Conservation (phyloP, 1,284 basidiomycete species). For the Marasmius oreades region DNA sequence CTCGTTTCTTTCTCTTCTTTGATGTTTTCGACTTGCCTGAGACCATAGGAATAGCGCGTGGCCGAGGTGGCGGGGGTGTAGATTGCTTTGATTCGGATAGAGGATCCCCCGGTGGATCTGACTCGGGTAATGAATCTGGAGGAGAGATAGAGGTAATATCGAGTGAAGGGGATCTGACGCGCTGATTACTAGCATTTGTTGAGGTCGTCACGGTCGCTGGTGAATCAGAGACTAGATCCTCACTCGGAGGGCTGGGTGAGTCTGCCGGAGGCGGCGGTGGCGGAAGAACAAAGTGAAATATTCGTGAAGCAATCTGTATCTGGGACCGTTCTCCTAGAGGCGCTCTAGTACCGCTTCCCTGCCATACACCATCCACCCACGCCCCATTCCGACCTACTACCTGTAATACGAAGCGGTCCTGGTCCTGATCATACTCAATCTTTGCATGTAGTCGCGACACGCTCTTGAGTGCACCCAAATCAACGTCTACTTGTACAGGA, state of each 20-base stretch:
- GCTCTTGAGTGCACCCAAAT: conserved; percentile 94
- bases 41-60: conserved; percentile 24
- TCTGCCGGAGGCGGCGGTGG: conserved; percentile 70
- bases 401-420: conserved; percentile 86
- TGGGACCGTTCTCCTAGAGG: conserved; percentile 85
- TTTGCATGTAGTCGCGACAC: conserved; percentile 95
- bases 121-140: conserved; percentile 62
- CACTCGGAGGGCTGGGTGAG: conserved; percentile 66
- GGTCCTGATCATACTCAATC: conserved; percentile 88
- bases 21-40: background rate
- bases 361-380: conserved; percentile 97
- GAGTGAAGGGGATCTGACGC: conserved; percentile 66
- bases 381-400: conserved; percentile 96
- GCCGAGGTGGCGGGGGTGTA: conserved; percentile 61
- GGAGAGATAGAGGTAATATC: conserved; percentile 80
- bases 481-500: conserved; percentile 79
- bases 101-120: conserved; percentile 19
- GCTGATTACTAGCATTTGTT: conserved; percentile 33
- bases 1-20: conserved; percentile 9
- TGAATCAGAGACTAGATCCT: conserved; percentile 41
- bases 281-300: conserved; percentile 95
- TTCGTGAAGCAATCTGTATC: conserved; percentile 97
- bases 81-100: background rate
- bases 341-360: conserved; percentile 82
- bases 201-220: background rate